Conservation (phyloP, 495 filamentous ascomycete genomes). For the Hypomontagnella submonticulosa region DNA sequence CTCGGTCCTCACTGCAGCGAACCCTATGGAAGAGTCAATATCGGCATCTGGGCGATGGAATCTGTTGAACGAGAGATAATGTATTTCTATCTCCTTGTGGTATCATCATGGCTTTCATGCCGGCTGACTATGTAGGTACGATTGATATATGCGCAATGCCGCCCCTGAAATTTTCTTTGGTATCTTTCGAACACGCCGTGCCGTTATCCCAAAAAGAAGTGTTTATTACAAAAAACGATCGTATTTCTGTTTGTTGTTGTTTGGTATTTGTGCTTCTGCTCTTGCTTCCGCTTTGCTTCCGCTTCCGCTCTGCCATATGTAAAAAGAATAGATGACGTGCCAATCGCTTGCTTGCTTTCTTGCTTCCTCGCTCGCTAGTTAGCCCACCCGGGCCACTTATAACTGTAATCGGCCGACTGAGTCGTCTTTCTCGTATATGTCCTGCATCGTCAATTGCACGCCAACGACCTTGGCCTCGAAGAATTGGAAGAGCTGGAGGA, state of each 20-base stretch:
- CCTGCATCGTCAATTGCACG: conserved; percentile 42
- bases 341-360: neutral
- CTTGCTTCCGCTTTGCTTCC: conserved; percentile 1
- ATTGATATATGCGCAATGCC: conserved; percentile 32
- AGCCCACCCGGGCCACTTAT: conserved; percentile 13
- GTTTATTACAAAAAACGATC: conserved; percentile 41
- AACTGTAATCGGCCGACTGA: conserved; percentile 38
- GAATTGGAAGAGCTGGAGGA: conserved; percentile 45
- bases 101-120: conserved; percentile 37
- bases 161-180: conserved; percentile 30
- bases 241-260: conserved; percentile 15
- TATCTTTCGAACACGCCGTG: conserved; percentile 30
- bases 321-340: conserved; percentile 20
- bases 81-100: conserved; percentile 35
- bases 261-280: no score
- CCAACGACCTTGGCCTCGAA: conserved; percentile 47
- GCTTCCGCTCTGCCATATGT: neutral
- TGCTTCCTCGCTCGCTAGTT: neutral
- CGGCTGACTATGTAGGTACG: conserved; percentile 18
- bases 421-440: conserved; percentile 46
- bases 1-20: no score
- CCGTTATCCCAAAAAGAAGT: conserved; percentile 18
- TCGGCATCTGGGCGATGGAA: neutral
- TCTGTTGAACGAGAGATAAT: conserved; percentile 21
- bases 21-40: neutral